Evolutionary conservation across 2,329 filamentous ascomycete genomes (phyloP), one percentile per base, ranked within the genome.

Genomic region (Alternaria metachromatica): DNA sequence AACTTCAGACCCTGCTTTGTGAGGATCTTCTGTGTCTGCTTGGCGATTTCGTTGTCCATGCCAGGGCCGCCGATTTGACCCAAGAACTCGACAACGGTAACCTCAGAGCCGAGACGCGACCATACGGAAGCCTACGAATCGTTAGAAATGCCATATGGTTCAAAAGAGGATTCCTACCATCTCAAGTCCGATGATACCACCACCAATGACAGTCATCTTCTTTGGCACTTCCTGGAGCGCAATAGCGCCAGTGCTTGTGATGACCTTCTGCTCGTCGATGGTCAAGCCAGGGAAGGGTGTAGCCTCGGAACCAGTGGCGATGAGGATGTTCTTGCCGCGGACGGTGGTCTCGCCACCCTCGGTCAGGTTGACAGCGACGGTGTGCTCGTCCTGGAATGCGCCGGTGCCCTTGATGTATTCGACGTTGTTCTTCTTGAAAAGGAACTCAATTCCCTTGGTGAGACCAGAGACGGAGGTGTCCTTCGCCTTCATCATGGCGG

Each of bases 381-480:
- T 95, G 84, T 97, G 89, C 83, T 96, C 92, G 81, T 92, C 92
- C 76, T 90, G 87, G 80, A 98, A 97, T 50, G 92, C 87, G 72
- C 91, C 95, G 55, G 93, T 89, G 73, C 96, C 96, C 87, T 97
- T 97, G 85, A 98, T 87, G 83, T 98, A 99, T 81, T 98, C 94
- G 72, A 97, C 96, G 69, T 93, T 93, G 85, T 99, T 99, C 88
- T 99, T 98, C 90, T 98, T 98, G 84, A 99, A 91, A 68, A 99
- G 87, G 81, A 95, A 99, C 83, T 99, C 96, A 71, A 99, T 92
- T 81, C 96, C 96, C 87, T 98, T 98, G 71, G 96, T 99, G 72
- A 99, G 85, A 54, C 94, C 89, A 44, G 85, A 83, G 67, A 99
- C 96, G 56, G 96, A 96, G 37, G 89, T 91, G 56, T 99, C 95